Evolutionary conservation across 805 yeast species (phyloP).

Genomic region (Lachancea nothofagi): DNA sequence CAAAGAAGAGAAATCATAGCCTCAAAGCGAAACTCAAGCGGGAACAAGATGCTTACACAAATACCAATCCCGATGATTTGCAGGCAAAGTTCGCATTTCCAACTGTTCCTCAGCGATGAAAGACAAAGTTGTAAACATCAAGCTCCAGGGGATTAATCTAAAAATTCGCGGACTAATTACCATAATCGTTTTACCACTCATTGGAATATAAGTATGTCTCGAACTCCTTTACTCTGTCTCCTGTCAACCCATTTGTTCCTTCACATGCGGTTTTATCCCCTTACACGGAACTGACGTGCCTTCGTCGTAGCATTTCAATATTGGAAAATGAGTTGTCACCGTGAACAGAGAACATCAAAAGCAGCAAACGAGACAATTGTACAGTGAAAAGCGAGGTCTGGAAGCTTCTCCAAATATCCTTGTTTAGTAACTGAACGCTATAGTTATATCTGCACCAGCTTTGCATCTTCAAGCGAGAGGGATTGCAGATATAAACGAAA

Average conservation of each 20-base stretch:
- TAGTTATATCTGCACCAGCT: no score
- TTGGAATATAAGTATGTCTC: no score
- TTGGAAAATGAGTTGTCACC: constrained; percentile 3
- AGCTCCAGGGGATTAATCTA: no score
- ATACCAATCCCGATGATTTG: constrained; percentile 28
- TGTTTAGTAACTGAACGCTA: not conserved
- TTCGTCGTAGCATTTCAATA: not conserved
- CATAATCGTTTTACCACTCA: no score
- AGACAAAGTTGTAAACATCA: not conserved
- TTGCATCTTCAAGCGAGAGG: no score
- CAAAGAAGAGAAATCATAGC: constrained; percentile 12
- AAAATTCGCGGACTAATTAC: no score
- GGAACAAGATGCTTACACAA: constrained; percentile 26
- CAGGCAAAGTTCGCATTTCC: constrained; percentile 24
- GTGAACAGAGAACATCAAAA: not conserved
- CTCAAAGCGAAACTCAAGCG: constrained; percentile 12
- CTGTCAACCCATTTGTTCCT: no score
- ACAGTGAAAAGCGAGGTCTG: not conserved
- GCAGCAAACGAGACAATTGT: not conserved
- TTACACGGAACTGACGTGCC: constrained; percentile 3
- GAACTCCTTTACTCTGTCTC: no score
- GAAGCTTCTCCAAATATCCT: not conserved
- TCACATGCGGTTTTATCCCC: constrained; percentile 2
- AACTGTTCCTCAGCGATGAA: constrained; percentile 17
- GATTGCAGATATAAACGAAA: no score